Conservation (phyloP, 2,329 filamentous ascomycete genomes). For the Cordyceps pruinosa region DNA sequence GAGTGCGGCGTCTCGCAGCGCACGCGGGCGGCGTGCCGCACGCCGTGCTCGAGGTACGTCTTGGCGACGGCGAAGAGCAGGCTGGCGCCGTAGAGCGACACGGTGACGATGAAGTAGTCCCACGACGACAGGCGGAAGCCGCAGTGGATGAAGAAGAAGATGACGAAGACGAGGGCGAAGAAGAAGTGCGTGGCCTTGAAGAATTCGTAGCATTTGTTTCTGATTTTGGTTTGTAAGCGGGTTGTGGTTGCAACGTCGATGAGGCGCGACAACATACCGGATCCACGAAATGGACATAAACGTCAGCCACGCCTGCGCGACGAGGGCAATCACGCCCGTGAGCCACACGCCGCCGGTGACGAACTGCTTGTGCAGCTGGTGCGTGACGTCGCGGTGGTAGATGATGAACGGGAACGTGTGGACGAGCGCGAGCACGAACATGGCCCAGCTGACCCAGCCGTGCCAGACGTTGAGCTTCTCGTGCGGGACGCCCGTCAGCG, state of each 20-base stretch:
- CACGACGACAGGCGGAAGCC: slow-evolving; percentile 48
- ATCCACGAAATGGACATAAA: slow-evolving; percentile 45
- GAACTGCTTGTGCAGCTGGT: slow-evolving; percentile 41
- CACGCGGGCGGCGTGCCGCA: slow-evolving; percentile 36
- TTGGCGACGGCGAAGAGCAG: slow-evolving; percentile 41
- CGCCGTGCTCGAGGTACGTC: slow-evolving; percentile 44
- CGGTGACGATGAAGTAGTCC: slow-evolving; percentile 56
- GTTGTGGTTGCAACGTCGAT: background rate
- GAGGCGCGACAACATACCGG: slow-evolving; percentile 27
- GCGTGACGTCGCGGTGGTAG: slow-evolving; percentile 36
- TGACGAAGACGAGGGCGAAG: slow-evolving; percentile 44
- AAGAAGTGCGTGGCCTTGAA: slow-evolving; percentile 53
- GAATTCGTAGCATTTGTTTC: slow-evolving; percentile 51
- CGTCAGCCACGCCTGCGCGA: slow-evolving; percentile 49
- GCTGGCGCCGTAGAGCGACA: slow-evolving; percentile 23
- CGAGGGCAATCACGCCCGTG: slow-evolving; percentile 47
- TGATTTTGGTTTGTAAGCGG: slow-evolving; percentile 18
- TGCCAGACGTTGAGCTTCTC: slow-evolving; percentile 53
- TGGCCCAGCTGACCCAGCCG: slow-evolving; percentile 46
- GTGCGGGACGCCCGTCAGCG: slow-evolving; percentile 47
- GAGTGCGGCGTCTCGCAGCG: slow-evolving; percentile 28
- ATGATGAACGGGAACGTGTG: slow-evolving; percentile 56
- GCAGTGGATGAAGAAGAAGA: slow-evolving; percentile 57
- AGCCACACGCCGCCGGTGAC: slow-evolving; percentile 41
- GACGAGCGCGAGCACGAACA: slow-evolving; percentile 48